These are phyloP conservation scores for Cladosporium sp. DNA, from an alignment of 2,329 filamentous ascomycete genomes.

Conservation along the genomic window DNA sequence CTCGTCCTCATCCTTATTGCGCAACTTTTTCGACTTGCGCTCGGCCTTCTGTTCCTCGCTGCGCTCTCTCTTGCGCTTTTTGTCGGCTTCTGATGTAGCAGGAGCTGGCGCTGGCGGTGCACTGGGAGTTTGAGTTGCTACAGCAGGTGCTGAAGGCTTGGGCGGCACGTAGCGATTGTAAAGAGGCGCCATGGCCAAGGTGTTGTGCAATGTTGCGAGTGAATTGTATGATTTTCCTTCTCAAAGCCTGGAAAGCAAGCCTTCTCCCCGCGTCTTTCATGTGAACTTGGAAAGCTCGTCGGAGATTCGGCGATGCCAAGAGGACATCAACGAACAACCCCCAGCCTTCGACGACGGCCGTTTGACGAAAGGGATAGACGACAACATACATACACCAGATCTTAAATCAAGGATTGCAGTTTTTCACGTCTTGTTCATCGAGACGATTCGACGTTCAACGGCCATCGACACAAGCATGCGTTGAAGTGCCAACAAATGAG, in stretches of 20 bases:
- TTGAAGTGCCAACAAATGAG: constrained; percentile 14
- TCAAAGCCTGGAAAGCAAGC: background rate
- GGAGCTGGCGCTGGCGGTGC: background rate
- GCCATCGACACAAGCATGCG: background rate
- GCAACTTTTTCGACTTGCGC: constrained; percentile 29
- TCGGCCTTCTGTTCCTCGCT: constrained; percentile 26
- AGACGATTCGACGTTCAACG: too few relatives aligned
- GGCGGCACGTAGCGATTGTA: constrained; percentile 46
- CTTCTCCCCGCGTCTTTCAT: constrained; percentile 3
- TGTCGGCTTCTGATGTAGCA: constrained; percentile 14
- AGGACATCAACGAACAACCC: constrained; percentile 1
- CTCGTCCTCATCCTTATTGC: background rate
- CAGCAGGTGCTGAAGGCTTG: constrained; percentile 17
- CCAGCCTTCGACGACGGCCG: too few relatives aligned
- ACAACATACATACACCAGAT: too few relatives aligned
- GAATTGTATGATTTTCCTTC: constrained; percentile 3
- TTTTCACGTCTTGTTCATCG: too few relatives aligned
- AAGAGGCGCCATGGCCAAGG: constrained; percentile 31
- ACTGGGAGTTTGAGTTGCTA: background rate
- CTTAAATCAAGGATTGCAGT: too few relatives aligned
- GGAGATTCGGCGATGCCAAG: constrained; percentile 7
- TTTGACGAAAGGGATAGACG: too few relatives aligned
- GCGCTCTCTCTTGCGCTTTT: constrained; percentile 31
- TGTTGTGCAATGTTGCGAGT: constrained; percentile 27
- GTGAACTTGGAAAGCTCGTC: background rate